Evolutionary conservation across 768 basidiomycete genomes (phyloP).

Genomic region (Xerocomus spinulosus): DNA sequence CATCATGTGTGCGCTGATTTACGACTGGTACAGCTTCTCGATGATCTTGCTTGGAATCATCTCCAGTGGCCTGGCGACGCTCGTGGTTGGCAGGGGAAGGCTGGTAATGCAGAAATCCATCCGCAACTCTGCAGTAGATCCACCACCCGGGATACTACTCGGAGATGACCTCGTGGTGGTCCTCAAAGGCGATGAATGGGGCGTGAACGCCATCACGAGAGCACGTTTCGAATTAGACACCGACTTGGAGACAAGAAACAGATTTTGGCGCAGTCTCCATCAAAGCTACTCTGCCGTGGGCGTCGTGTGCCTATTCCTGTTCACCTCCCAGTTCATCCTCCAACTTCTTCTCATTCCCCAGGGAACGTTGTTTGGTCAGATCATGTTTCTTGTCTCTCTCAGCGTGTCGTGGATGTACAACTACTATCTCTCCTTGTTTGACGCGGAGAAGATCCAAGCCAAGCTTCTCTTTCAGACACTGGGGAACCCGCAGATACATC

Average conservation of each 20-base stretch:
- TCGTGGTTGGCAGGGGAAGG: slow-evolving; percentile 23
- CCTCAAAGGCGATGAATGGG: slow-evolving; percentile 22
- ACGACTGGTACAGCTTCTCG: slow-evolving; percentile 31
- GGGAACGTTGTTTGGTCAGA: slow-evolving; percentile 29
- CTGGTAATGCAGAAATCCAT: slow-evolving; percentile 18
- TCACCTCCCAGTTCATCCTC: slow-evolving; percentile 27
- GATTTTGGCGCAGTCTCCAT: not conserved
- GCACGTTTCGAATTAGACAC: slow-evolving; percentile 22
- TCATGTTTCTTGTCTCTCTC: slow-evolving; percentile 30
- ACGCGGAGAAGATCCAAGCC: slow-evolving; percentile 25
- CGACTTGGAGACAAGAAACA: not conserved
- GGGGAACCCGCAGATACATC: slow-evolving; percentile 9
- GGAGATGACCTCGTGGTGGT: slow-evolving; percentile 18
- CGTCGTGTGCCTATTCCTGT: slow-evolving; percentile 22
- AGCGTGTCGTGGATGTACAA: slow-evolving; percentile 30
- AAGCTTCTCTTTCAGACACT: slow-evolving; percentile 14
- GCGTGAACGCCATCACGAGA: slow-evolving; percentile 25
- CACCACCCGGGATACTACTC: slow-evolving; percentile 24
- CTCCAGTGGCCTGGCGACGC: slow-evolving; percentile 26
- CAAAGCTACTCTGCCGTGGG: slow-evolving; percentile 7
- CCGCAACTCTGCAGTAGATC: slow-evolving; percentile 11
- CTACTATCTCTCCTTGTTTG: slow-evolving; percentile 29
- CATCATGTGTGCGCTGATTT: slow-evolving; percentile 20
- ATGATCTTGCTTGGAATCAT: slow-evolving; percentile 31
- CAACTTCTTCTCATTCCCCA: slow-evolving; percentile 33